phyloP scores from a whole-genome alignment of 1,284 basidiomycete species.

The Ganoderma leucocontextum region DNA sequence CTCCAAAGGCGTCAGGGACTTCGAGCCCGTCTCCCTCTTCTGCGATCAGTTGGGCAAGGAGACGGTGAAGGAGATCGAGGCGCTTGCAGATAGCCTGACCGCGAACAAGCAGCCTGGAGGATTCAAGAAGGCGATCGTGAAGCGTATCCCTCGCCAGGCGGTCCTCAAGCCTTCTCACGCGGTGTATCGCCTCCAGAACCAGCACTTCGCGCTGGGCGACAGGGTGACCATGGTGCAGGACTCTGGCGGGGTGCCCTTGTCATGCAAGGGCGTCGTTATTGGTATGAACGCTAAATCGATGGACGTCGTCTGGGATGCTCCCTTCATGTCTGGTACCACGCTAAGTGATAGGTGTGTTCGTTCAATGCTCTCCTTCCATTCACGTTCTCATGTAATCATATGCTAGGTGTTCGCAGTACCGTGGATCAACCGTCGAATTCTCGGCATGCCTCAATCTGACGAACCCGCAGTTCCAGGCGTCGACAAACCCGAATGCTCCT shows the following conservation, averaged over 20 bases:
- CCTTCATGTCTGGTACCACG: conserved; percentile 93
- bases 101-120: conserved; percentile 63
- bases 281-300: conserved; percentile 88
- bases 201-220: conserved; percentile 93
- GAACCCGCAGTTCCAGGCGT: conserved; percentile 81
- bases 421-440: conserved; percentile 87
- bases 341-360: conserved; percentile 78
- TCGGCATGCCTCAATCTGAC: conserved; percentile 88
- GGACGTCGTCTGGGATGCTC: conserved; percentile 97
- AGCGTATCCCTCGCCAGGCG: conserved; percentile 93
- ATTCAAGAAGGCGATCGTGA: conserved; percentile 91
- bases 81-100: conserved; percentile 74
- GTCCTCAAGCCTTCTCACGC: conserved; percentile 95
- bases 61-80: conserved; percentile 82
- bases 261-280: conserved; percentile 93
- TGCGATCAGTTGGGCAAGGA: conserved; percentile 93
- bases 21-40: conserved; percentile 93
- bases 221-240: conserved; percentile 97
- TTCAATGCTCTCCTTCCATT: conserved; percentile 9
- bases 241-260: conserved; percentile 91
- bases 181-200: conserved; percentile 89
- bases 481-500: conserved; percentile 63
- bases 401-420: conserved; percentile 85
- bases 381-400: conserved; percentile 2
- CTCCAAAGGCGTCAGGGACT: conserved; percentile 85